phyloP scores from a whole-genome alignment of 2,329 filamentous ascomycete genomes.

The Verticillium klebahnii region DNA sequence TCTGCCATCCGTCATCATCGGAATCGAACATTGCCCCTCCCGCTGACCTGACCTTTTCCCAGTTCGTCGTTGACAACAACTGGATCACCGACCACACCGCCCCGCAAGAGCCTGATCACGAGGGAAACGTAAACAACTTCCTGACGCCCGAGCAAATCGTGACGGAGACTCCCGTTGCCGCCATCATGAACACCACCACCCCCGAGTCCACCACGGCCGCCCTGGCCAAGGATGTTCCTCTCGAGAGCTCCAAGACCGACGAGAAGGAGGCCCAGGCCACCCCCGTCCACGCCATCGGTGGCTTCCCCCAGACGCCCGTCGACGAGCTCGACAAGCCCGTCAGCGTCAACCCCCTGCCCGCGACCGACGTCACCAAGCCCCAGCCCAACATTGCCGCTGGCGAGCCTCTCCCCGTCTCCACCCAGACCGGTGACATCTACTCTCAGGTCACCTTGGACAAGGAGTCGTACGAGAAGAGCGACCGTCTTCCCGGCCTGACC shows the following conservation, averaged over 20 bases:
- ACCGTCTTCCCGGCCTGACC: slow-evolving; percentile 52
- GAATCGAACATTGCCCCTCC: background rate
- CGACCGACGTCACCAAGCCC: slow-evolving; percentile 64
- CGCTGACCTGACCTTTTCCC: slow-evolving; percentile 10
- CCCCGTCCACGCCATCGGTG: slow-evolving; percentile 35
- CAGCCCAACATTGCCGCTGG: slow-evolving; percentile 75
- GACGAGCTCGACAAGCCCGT: slow-evolving; percentile 48
- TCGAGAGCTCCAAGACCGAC: slow-evolving; percentile 18
- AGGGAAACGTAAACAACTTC: slow-evolving; percentile 91
- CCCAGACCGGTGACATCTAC: slow-evolving; percentile 65
- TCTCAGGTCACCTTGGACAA: slow-evolving; percentile 73
- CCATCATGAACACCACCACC: slow-evolving; percentile 60
- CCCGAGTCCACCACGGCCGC: slow-evolving; percentile 68
- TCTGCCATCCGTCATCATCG: background rate
- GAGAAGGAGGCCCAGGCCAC: slow-evolving; percentile 14
- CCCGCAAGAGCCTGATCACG: slow-evolving; percentile 75
- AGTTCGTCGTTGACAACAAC: slow-evolving; percentile 93
- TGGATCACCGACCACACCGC: slow-evolving; percentile 82
- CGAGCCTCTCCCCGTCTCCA: slow-evolving; percentile 69
- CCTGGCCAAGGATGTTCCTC: slow-evolving; percentile 51
- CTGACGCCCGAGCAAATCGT: slow-evolving; percentile 69
- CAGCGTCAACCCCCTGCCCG: slow-evolving; percentile 57
- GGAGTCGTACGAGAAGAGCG: slow-evolving; percentile 80
- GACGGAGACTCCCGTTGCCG: slow-evolving; percentile 38
- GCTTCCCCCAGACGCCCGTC: slow-evolving; percentile 64